These are phyloP conservation scores for Chalciporus chontae DNA, from an alignment of 768 basidiomycete species.

Conservation along the genomic window DNA sequence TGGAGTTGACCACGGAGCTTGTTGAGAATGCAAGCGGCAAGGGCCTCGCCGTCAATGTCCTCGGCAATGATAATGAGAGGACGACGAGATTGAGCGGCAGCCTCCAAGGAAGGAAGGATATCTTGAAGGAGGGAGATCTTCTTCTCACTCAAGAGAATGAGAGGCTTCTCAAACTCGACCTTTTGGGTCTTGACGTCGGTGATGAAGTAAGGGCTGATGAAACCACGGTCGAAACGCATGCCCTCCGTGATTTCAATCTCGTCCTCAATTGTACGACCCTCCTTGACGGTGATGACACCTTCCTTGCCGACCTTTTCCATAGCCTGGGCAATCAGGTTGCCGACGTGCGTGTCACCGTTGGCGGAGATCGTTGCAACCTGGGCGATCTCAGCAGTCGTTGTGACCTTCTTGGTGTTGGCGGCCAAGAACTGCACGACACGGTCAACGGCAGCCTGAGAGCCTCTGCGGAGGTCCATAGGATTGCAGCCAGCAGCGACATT, in stretches of 20 bases:
- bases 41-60: slow-evolving; percentile 96
- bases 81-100: slow-evolving; percentile 75
- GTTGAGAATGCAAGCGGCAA: slow-evolving; percentile 98
- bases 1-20: slow-evolving; percentile 97
- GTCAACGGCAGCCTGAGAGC: slow-evolving; percentile 94
- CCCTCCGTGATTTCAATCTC: slow-evolving; percentile 99
- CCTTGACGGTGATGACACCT: slow-evolving; percentile 99
- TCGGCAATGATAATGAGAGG: slow-evolving; percentile 96
- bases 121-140: slow-evolving; percentile 95
- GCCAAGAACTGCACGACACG: slow-evolving; percentile 91
- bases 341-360: slow-evolving; percentile 80
- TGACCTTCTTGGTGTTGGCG: slow-evolving; percentile 87
- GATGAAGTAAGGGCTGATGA: slow-evolving; percentile 97
- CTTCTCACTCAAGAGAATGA: slow-evolving; percentile 93
- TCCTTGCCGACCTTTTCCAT: slow-evolving; percentile 99
- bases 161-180: slow-evolving; percentile 95
- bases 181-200: slow-evolving; percentile 97
- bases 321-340: slow-evolving; percentile 92
- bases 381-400: slow-evolving; percentile 95
- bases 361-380: slow-evolving; percentile 97
- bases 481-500: slow-evolving; percentile 99
- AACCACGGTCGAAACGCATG: slow-evolving; percentile 99
- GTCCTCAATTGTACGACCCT: slow-evolving; percentile 96
- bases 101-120: slow-evolving; percentile 88
- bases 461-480: slow-evolving; percentile 99